A percentile compares a stretch with the other conserved stretches of the same genome.
phyloP scores from a whole-genome alignment of 2,329 filamentous ascomycete genomes.

The Verticillium dahliae region DNA sequence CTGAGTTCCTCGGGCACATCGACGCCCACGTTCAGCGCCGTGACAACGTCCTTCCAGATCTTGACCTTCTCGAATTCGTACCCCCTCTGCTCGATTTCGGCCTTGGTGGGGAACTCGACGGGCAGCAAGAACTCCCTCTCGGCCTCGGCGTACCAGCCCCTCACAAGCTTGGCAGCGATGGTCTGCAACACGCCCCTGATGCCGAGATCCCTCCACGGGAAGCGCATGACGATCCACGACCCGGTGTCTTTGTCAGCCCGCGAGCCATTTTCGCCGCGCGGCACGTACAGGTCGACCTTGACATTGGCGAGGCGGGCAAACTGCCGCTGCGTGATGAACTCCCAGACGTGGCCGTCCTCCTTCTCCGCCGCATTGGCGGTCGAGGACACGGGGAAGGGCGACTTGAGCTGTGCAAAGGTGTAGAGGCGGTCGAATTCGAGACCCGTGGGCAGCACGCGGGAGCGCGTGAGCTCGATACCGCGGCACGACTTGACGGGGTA shows the following conservation, averaged over 20 bases:
- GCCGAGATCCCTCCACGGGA: slow-evolving; percentile 51
- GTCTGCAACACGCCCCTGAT: slow-evolving; percentile 38
- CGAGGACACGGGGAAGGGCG: slow-evolving; percentile 35
- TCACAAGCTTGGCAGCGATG: slow-evolving; percentile 42
- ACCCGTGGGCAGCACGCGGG: slow-evolving; percentile 60
- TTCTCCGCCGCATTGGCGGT: slow-evolving; percentile 25
- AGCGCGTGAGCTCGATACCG: slow-evolving; percentile 64
- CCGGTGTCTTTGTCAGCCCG: slow-evolving; percentile 34
- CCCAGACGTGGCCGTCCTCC: slow-evolving; percentile 49
- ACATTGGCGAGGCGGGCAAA: slow-evolving; percentile 67
- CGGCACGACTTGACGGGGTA: slow-evolving; percentile 81
- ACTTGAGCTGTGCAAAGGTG: slow-evolving; percentile 65
- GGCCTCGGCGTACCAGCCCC: slow-evolving; percentile 41
- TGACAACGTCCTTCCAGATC: slow-evolving; percentile 56
- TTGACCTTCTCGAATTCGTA: slow-evolving; percentile 56
- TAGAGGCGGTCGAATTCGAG: slow-evolving; percentile 78
- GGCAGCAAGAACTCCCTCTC: slow-evolving; percentile 63
- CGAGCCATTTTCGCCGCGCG: slow-evolving; percentile 38
- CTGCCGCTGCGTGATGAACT: slow-evolving; percentile 64
- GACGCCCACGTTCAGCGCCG: slow-evolving; percentile 48
- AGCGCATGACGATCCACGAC: slow-evolving; percentile 59
- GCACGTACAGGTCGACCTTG: slow-evolving; percentile 60
- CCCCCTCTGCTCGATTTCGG: slow-evolving; percentile 49
- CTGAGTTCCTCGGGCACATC: slow-evolving; percentile 58
- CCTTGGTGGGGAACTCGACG: slow-evolving; percentile 50